phyloP scores from a whole-genome alignment of 306 rosid species.

The Prunus mume region DNA sequence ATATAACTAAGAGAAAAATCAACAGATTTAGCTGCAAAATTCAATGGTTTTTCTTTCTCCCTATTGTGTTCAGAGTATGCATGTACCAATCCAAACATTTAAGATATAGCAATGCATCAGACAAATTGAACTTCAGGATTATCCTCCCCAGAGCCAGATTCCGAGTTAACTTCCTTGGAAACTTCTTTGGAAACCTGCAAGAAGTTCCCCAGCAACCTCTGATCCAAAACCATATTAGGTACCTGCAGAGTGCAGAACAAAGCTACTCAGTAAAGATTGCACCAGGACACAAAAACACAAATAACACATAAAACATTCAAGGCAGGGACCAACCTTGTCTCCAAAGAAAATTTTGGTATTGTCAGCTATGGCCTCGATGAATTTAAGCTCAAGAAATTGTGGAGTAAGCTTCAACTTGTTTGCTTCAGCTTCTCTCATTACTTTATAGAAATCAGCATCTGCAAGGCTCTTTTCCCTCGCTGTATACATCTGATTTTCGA shows the following conservation, averaged over 20 bases:
- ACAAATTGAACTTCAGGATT: neutral
- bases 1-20: neutral
- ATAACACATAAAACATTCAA: neutral
- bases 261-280: slow-evolving; percentile 20
- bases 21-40: neutral
- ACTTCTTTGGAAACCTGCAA: slow-evolving; percentile 35
- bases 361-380: slow-evolving; percentile 75
- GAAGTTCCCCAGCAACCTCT: slow-evolving; percentile 79
- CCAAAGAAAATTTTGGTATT: slow-evolving; percentile 95
- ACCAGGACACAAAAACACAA: neutral
- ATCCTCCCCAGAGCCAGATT: slow-evolving; percentile 8
- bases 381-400: slow-evolving; percentile 80
- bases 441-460: slow-evolving; percentile 82
- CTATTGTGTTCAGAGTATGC: slow-evolving; percentile 1
- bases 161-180: slow-evolving; percentile 8
- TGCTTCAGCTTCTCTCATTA: slow-evolving; percentile 80
- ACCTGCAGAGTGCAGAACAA: slow-evolving; percentile 56
- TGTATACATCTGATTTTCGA: slow-evolving; percentile 74
- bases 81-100: neutral
- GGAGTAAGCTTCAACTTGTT: slow-evolving; percentile 93
- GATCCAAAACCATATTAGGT: slow-evolving; percentile 81
- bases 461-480: slow-evolving; percentile 79
- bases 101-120: neutral
- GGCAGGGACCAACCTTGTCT: slow-evolving; percentile 58
- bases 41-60: neutral